Evolutionary conservation across 2,329 filamentous ascomycete species (phyloP).

Genomic region (Aspergillus spinulosporus): DNA sequence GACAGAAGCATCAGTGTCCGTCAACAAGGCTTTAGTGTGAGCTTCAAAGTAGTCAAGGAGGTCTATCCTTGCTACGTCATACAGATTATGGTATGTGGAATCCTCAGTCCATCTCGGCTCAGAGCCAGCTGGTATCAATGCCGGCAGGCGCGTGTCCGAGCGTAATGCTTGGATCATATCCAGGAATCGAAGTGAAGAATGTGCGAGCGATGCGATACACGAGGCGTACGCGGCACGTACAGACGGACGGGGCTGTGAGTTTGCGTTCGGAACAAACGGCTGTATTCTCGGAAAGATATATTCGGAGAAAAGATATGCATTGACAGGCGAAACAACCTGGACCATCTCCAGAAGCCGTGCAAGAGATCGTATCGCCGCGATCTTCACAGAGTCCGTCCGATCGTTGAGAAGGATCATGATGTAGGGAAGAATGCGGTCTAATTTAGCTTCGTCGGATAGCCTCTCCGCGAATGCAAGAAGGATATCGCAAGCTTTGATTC

Average conservation of each 20-base stretch:
- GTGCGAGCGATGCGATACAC: constrained; percentile 83
- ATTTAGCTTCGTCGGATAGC: constrained; percentile 89
- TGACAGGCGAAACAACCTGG: constrained; percentile 76
- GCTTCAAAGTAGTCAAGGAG: constrained; percentile 80
- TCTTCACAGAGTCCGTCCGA: constrained; percentile 77
- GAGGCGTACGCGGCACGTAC: constrained; percentile 91
- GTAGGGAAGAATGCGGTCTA: constrained; percentile 90
- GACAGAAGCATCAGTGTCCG: constrained; percentile 81
- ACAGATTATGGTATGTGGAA: constrained; percentile 74
- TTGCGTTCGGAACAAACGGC: constrained; percentile 55
- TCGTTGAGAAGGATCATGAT: constrained; percentile 81
- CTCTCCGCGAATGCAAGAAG: constrained; percentile 88
- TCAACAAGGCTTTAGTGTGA: constrained; percentile 86
- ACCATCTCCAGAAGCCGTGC: constrained; percentile 88
- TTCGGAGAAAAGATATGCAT: constrained; percentile 65
- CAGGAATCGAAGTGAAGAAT: constrained; percentile 79
- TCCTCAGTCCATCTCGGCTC: constrained; percentile 72
- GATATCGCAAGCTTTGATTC: constrained; percentile 85
- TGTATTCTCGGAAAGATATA: constrained; percentile 64
- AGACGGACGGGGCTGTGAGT: constrained; percentile 62
- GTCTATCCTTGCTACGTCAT: constrained; percentile 81
- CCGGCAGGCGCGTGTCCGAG: constrained; percentile 76
- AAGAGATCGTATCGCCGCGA: constrained; percentile 80
- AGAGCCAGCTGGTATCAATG: constrained; percentile 70
- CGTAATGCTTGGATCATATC: constrained; percentile 87